Conservation (phyloP, 2,329 filamentous ascomycete genomes). For the Fusarium stilboides region DNA sequence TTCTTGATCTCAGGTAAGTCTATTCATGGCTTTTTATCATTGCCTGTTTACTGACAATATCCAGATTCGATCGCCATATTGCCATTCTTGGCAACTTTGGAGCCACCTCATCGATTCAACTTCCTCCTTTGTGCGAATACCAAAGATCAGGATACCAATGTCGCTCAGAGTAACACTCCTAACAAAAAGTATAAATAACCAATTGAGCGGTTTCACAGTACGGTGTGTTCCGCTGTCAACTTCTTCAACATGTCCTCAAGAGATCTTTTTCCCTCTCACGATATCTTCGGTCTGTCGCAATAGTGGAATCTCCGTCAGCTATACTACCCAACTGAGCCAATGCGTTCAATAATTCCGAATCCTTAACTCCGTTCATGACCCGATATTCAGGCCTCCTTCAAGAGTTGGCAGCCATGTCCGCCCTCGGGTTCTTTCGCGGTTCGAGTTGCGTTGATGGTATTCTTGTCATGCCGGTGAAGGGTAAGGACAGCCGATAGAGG, state of each 20-base stretch:
- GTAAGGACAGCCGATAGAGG: slow-evolving; percentile 16
- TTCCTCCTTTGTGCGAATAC: neutral
- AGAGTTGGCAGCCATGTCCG: slow-evolving; percentile 38
- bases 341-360: slow-evolving; percentile 9
- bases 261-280: slow-evolving; percentile 6
- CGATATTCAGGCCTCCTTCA: slow-evolving; percentile 16
- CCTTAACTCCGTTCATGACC: slow-evolving; percentile 18
- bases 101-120: neutral
- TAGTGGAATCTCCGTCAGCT: slow-evolving; percentile 31
- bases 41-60: slow-evolving; percentile 19
- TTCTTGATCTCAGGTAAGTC: slow-evolving; percentile 18
- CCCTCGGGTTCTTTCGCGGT: slow-evolving; percentile 38
- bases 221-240: slow-evolving; percentile 4
- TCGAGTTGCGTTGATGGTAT: slow-evolving; percentile 32
- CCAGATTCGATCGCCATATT: slow-evolving; percentile 23
- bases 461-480: neutral
- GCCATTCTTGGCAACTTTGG: slow-evolving; percentile 14
- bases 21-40: slow-evolving; percentile 17
- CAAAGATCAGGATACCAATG: slow-evolving; percentile 9
- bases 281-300: slow-evolving; percentile 16
- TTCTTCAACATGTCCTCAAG: neutral
- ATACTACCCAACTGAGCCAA: slow-evolving; percentile 26
- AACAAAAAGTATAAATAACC: slow-evolving; percentile 22
- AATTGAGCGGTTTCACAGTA: slow-evolving; percentile 31
- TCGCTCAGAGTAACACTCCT: slow-evolving; percentile 5